Percentiles rank a stretch among this genome's conserved stretches.
Conservation (phyloP, 2,329 filamentous ascomycete genomes). For the Aspergillus sp. region DNA sequence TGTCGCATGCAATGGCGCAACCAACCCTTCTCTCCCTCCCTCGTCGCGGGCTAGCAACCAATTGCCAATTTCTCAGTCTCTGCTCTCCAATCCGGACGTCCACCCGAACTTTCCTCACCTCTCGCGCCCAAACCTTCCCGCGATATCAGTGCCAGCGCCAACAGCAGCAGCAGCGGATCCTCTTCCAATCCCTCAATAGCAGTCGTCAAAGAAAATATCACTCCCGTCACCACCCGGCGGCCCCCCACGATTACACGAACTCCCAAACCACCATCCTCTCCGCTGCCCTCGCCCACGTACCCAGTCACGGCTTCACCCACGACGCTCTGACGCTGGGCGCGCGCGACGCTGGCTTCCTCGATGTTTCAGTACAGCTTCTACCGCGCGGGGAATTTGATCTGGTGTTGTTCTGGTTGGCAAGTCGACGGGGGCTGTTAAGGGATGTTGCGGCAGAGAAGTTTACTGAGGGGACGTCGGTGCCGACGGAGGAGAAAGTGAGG, state of each 20-base stretch:
- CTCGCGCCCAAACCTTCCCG: not conserved
- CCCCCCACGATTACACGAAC: slow-evolving; percentile 52
- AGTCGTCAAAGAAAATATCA: slow-evolving; percentile 48
- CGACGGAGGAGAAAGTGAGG: slow-evolving; percentile 58
- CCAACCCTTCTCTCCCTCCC: slow-evolving; percentile 3
- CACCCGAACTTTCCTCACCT: not conserved
- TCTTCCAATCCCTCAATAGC: slow-evolving; percentile 1
- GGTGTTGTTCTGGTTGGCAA: slow-evolving; percentile 46
- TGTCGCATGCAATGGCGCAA: slow-evolving; percentile 4
- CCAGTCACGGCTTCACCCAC: slow-evolving; percentile 71
- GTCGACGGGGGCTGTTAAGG: slow-evolving; percentile 29
- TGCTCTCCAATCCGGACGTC: not conserved
- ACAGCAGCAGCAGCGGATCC: slow-evolving; percentile 35
- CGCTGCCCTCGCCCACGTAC: slow-evolving; percentile 70
- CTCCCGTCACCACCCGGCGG: slow-evolving; percentile 59
- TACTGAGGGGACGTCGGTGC: slow-evolving; percentile 23
- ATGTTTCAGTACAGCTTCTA: slow-evolving; percentile 76
- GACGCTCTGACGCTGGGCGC: slow-evolving; percentile 68
- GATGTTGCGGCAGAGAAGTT: slow-evolving; percentile 9
- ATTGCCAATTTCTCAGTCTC: slow-evolving; percentile 1
- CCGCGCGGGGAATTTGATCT: slow-evolving; percentile 73
- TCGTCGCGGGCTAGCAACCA: slow-evolving; percentile 1
- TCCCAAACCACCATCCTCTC: slow-evolving; percentile 68
- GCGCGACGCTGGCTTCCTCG: slow-evolving; percentile 74
- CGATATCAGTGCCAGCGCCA: not conserved